Conservation (phyloP, 225 moss, liverwort and hornwort genomes). For the Climacium dendroides region DNA sequence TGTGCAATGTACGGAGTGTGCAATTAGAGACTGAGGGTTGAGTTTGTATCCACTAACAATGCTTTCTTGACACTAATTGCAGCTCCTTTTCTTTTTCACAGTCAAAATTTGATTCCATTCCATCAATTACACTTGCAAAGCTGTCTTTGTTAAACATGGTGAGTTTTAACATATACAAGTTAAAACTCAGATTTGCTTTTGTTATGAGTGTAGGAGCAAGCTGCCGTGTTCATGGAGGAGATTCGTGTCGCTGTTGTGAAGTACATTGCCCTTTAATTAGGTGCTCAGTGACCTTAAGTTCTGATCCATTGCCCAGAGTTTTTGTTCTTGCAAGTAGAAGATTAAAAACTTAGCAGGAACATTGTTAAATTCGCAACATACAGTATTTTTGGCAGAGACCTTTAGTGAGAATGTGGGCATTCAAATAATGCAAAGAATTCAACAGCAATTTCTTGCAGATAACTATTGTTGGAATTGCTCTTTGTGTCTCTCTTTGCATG, state of each 20-base stretch:
- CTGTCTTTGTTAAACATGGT: background rate
- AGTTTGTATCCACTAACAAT: background rate
- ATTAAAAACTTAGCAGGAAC: background rate
- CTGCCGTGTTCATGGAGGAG: constrained; percentile 60
- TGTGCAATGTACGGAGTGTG: background rate
- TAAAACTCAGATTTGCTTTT: too few relatives aligned
- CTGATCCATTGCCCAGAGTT: background rate
- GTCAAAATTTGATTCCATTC: background rate
- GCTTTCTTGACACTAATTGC: background rate
- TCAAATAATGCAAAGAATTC: background rate
- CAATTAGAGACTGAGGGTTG: background rate
- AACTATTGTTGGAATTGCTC: too few relatives aligned
- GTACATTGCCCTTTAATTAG: constrained; percentile 27
- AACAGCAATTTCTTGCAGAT: background rate
- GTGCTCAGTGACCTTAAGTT: background rate
- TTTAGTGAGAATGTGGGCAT: background rate
- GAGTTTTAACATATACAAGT: too few relatives aligned
- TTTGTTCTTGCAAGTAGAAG: background rate
- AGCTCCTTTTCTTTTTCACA: background rate
- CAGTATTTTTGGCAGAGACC: background rate
- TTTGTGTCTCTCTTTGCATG: too few relatives aligned
- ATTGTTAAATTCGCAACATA: too few relatives aligned
- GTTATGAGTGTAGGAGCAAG: constrained; percentile 40
- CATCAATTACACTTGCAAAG: background rate
- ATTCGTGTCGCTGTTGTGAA: constrained; percentile 65